Percentiles rank a stretch among this genome's conserved stretches.
phyloP scores from a whole-genome alignment of 768 basidiomycete genomes.

The Boletus edulis region DNA sequence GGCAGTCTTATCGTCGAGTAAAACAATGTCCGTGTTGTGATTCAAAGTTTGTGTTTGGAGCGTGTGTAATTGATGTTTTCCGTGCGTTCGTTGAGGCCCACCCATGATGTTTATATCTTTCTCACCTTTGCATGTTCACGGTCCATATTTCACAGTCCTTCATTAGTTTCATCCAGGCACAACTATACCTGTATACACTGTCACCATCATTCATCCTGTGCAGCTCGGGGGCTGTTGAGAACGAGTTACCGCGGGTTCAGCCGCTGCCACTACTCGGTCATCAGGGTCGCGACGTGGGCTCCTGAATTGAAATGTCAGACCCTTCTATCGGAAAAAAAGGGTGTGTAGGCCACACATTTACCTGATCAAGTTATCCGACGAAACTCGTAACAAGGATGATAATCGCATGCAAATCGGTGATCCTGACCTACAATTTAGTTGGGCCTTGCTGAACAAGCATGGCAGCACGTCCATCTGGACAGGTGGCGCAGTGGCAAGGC shows the following conservation, averaged over 20 bases:
- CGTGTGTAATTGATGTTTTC: slow-evolving; percentile 22
- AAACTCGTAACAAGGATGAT: slow-evolving; percentile 8
- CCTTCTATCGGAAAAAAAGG: slow-evolving; percentile 6
- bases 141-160: slow-evolving; percentile 28
- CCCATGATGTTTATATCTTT: slow-evolving; percentile 14
- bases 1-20: slow-evolving; percentile 75
- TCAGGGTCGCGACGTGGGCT: slow-evolving; percentile 9
- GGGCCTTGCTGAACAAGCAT: slow-evolving; percentile 22
- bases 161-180: slow-evolving; percentile 26
- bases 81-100: slow-evolving; percentile 5
- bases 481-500: slow-evolving; percentile 18
- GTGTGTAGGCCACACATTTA: slow-evolving; percentile 12
- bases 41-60: slow-evolving; percentile 14
- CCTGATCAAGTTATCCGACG: slow-evolving; percentile 8
- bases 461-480: slow-evolving; percentile 10
- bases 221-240: not conserved
- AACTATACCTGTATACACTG: slow-evolving; percentile 22
- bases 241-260: not conserved
- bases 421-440: not conserved
- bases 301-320: slow-evolving; percentile 9
- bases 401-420: slow-evolving; percentile 9
- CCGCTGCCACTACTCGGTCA: not conserved
- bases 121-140: slow-evolving; percentile 10
- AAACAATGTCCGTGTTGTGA: slow-evolving; percentile 19
- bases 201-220: slow-evolving; percentile 8